Evolutionary conservation across 2,329 filamentous ascomycete genomes (phyloP).

Genomic region (Colletotrichum noveboracense): DNA sequence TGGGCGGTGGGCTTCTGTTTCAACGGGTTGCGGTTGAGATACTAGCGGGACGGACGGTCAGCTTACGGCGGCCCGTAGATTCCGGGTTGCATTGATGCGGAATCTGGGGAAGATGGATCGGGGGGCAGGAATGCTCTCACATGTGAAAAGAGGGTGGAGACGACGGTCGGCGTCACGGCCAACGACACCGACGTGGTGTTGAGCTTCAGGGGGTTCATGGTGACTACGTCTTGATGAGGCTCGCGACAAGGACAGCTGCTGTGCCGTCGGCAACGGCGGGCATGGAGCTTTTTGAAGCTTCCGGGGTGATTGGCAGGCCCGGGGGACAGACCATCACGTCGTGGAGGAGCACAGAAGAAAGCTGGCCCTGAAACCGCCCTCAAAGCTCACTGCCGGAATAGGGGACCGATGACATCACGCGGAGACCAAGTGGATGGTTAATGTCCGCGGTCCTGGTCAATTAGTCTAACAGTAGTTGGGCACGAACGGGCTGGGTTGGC

Average conservation of each 20-base stretch:
- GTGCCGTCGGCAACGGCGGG: neutral
- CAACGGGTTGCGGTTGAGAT: slow-evolving; percentile 78
- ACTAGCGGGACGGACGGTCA: slow-evolving; percentile 53
- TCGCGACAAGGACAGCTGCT: neutral
- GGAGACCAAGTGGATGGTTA: slow-evolving; percentile 12
- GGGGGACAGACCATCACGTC: slow-evolving; percentile 13
- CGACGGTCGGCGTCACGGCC: slow-evolving; percentile 85
- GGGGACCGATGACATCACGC: slow-evolving; percentile 20
- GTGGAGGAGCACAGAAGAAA: slow-evolving; percentile 1
- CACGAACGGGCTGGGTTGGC: neutral
- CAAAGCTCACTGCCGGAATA: slow-evolving; percentile 13
- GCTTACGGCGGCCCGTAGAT: too few relatives aligned
- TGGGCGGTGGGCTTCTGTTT: slow-evolving; percentile 85
- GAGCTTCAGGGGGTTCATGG: slow-evolving; percentile 54
- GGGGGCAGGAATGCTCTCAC: slow-evolving; percentile 52
- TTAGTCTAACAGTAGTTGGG: neutral
- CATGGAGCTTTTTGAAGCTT: slow-evolving; percentile 7
- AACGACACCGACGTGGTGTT: slow-evolving; percentile 83
- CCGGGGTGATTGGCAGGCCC: neutral
- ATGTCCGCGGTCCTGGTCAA: slow-evolving; percentile 1
- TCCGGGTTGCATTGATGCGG: neutral
- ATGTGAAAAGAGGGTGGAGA: slow-evolving; percentile 87
- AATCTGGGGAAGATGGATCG: neutral
- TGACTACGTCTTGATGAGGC: slow-evolving; percentile 30
- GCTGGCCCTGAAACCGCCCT: slow-evolving; percentile 2